These are phyloP conservation scores for Solanum gracilifrons DNA, from an alignment of 257 asterid genomes.

Conservation along the genomic window DNA sequence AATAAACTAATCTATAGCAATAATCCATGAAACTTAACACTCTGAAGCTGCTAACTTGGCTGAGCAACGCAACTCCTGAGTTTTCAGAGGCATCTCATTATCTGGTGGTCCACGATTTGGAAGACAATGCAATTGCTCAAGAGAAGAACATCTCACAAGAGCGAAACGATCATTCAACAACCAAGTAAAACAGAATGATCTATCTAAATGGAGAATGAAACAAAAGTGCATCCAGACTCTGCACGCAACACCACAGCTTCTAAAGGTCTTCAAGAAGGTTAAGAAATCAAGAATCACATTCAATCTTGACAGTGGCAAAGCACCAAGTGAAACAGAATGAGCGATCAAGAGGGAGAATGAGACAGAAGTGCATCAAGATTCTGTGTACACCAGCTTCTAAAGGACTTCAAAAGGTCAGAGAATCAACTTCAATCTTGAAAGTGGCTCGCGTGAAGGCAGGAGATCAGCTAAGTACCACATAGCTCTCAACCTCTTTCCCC, in stretches of 20 bases:
- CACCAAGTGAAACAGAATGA: background rate
- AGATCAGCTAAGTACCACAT: background rate
- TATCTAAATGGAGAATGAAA: background rate
- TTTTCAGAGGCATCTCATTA: background rate
- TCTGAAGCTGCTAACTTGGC: background rate
- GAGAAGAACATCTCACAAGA: slow-evolving; percentile 2
- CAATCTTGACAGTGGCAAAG: background rate
- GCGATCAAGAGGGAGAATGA: background rate
- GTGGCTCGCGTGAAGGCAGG: background rate
- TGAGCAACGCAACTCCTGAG: background rate
- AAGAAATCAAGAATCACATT: background rate
- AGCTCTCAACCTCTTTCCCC: background rate
- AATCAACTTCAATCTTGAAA: background rate
- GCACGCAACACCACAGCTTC: background rate
- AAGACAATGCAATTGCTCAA: background rate
- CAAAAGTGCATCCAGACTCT: background rate
- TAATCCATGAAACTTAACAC: background rate
- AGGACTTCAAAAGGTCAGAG: background rate
- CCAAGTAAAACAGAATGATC: background rate
- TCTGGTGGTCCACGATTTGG: background rate
- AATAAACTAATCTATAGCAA: background rate
- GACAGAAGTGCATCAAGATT: background rate
- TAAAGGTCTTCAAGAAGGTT: background rate
- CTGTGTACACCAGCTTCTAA: background rate
- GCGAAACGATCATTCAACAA: background rate